Evolutionary conservation across 108 stramenopile genomes (phyloP).

Genomic region (Cyclotella choctawhatcheeana): DNA sequence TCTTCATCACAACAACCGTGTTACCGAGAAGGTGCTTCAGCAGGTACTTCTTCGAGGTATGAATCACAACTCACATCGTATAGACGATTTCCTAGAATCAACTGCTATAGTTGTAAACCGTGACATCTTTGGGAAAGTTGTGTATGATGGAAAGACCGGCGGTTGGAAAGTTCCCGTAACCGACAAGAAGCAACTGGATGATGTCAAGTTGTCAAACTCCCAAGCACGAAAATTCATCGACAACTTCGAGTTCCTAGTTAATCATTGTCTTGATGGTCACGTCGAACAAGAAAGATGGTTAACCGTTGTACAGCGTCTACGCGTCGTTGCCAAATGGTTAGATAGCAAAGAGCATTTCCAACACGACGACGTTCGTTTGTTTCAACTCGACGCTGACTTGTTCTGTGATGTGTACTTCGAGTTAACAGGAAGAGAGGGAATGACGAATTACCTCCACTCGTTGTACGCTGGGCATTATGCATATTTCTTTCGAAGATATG

Average conservation of each 20-base stretch:
- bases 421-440: background rate
- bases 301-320: background rate
- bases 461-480: background rate
- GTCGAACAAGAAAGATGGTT: background rate
- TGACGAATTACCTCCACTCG: background rate
- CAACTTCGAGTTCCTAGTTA: background rate
- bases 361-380: background rate
- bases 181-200: background rate
- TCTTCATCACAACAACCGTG: background rate
- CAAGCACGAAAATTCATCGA: background rate
- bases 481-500: background rate
- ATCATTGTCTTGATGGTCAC: background rate
- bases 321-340: background rate
- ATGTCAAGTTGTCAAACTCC: background rate
- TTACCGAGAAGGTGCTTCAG: background rate
- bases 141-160: background rate
- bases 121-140: background rate
- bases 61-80: background rate
- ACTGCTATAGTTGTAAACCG: background rate
- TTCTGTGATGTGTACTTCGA: background rate
- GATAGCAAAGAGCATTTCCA: background rate
- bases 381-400: background rate
- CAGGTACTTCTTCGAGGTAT: background rate
- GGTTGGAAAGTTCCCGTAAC: conserved; percentile 1
- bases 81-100: background rate